These are phyloP conservation scores for Hyaloscypha variabilis DNA, from an alignment of 495 filamentous ascomycete genomes.

Conservation along the genomic window DNA sequence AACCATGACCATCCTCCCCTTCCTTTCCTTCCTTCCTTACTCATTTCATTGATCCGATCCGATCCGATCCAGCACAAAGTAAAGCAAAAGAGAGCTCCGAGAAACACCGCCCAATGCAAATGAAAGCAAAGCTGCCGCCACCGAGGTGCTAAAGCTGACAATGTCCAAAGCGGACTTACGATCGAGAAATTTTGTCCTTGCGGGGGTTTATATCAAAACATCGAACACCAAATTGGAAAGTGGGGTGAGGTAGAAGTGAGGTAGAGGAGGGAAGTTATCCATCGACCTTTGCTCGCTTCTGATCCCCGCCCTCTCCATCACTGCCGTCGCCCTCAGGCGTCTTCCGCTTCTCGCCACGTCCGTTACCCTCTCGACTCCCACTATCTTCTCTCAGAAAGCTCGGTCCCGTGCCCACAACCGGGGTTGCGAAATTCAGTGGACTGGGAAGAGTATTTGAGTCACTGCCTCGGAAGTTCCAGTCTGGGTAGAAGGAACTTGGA, in stretches of 20 bases:
- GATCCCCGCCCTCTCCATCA: background rate
- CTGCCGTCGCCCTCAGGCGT: constrained; percentile 35
- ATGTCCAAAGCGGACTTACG: background rate
- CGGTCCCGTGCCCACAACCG: constrained; percentile 70
- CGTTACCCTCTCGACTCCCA: constrained; percentile 39
- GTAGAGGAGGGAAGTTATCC: background rate
- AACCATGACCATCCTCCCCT: background rate
- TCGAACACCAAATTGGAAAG: too few species aligned
- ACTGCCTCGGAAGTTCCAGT: constrained; percentile 73
- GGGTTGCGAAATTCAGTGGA: constrained; percentile 89
- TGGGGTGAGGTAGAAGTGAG: background rate
- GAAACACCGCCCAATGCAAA: background rate
- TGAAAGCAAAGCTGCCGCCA: background rate
- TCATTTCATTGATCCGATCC: background rate
- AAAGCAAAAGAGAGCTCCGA: too few species aligned
- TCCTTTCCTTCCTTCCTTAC: background rate
- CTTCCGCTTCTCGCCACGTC: constrained; percentile 47
- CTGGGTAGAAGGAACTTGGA: constrained; percentile 88
- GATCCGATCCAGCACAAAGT: background rate
- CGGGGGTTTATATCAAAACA: background rate
- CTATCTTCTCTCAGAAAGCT: constrained; percentile 66
- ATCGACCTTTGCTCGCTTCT: constrained; percentile 8
- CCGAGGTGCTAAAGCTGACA: background rate
- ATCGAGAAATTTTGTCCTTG: background rate
- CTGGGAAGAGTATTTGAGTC: constrained; percentile 86